Base-by-base conservation (phyloP, 2,329 filamentous ascomycete genomes). In the Salinomyces thailandicus region DNA sequence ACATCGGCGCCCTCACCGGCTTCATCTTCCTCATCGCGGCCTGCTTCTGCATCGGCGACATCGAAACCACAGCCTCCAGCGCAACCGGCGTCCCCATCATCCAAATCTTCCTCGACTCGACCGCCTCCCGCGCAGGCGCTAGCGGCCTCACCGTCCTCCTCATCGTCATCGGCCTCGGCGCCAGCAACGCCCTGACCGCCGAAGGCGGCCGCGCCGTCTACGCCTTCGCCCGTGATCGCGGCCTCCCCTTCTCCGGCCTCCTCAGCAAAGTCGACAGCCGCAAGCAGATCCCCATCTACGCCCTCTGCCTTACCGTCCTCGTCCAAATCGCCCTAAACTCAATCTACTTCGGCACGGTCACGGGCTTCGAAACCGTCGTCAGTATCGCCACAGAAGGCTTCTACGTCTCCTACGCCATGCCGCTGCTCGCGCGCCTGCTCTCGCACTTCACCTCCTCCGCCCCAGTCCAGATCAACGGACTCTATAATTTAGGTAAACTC, bases 311-410 rank as follows among this genome's bases (percentile, higher is more conserved):
- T 2, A 67, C 66, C 0, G 54, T 61, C 0, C 40, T 62, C 0
- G 59, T 73, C 2, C 71, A 75, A 41, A 60, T 72, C 41, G 69
- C 65, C 0, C 62, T 75, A 33, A 67, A 71, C 43, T 66, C 65
- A 19, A 54, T 60, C 38, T 51, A 58, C 27, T 53, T 60, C 18
- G 57, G 58, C 3, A 59, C 55, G 8, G 46, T 45, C 2, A 47
- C 49, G 3, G 56, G 56, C 8, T 57, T 60, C 42, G 65, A 71
- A 32, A 75, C 71, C 0, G 68, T 75, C 13, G 68, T 75, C 32
- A 63, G 69, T 5, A 74, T 75, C 36, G 64, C 71, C 0, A 75
- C 72, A 0, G 64, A 72, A 42, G 73, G 72, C 0, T 75, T 75
- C 45, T 75, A 33, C 31, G 58, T 75, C 1, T 75, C 71, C 0